phyloP scores from a whole-genome alignment of 768 basidiomycete genomes.

The Rhodotorula paludigena region DNA sequence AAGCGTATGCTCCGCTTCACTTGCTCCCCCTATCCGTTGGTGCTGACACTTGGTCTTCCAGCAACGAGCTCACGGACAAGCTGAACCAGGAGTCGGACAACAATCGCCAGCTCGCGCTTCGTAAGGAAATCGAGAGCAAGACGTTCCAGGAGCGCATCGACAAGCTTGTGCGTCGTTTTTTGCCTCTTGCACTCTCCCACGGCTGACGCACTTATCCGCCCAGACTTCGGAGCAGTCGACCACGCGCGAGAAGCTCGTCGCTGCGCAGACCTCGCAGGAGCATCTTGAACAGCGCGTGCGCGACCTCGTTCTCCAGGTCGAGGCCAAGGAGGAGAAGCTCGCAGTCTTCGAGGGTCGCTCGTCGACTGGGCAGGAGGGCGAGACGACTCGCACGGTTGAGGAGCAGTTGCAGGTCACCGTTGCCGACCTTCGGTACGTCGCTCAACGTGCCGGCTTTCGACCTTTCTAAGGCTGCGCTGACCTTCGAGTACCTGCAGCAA shows the following conservation, averaged over 20 bases:
- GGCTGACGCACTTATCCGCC: not conserved
- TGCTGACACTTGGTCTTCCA: conserved; percentile 42
- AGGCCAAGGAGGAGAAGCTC: conserved; percentile 76
- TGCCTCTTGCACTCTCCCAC: not conserved
- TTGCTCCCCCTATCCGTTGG: conserved; percentile 4
- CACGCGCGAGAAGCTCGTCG: conserved; percentile 56
- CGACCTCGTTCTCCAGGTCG: conserved; percentile 59
- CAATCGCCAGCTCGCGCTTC: conserved; percentile 65
- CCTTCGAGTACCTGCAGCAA: conserved; percentile 52
- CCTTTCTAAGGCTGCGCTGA: not conserved
- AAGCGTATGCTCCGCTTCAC: conserved; percentile 63
- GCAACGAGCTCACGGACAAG: conserved; percentile 68
- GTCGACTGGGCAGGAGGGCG: conserved; percentile 43
- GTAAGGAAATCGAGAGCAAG: conserved; percentile 73
- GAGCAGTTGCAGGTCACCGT: conserved; percentile 78
- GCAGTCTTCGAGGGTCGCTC: conserved; percentile 73
- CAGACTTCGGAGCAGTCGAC: conserved; percentile 53
- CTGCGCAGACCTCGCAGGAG: conserved; percentile 38
- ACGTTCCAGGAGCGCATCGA: conserved; percentile 70
- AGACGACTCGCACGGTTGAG: conserved; percentile 54
- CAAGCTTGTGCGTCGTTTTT: conserved; percentile 55
- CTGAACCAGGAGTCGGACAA: conserved; percentile 69
- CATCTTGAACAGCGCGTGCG: conserved; percentile 64
- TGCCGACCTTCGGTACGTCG: conserved; percentile 68
- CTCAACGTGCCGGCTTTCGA: not conserved